Base-by-base conservation (phyloP, 257 asterid genomes). In the Solanum tarapatanum region DNA sequence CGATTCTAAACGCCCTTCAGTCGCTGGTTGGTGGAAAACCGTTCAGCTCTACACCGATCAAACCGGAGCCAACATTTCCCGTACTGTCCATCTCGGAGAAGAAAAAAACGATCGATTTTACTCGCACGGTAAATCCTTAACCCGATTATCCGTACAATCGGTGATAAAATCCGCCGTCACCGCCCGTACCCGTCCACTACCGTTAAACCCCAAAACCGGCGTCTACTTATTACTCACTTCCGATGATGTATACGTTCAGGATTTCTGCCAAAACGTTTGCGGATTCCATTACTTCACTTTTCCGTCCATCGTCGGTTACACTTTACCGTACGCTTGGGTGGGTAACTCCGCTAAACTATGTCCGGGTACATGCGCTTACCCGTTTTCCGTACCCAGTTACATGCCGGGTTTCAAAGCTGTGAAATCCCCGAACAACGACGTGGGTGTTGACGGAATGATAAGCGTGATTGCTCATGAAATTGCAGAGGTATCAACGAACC, bases 261-360 rank as follows among this genome's bases (percentile, higher is more conserved):
- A 95, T 68, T 96, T 96, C 89, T 96, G 99, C 92, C 89, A 91
- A 89, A 91, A 91, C 19, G 91, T 93, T 0, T 96, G 99, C 23
- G 99, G 99, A 0, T 96, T 95, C 60, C 99, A 96, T 33, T 93
- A 95, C 90, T 96, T 96, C 90, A 95, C 98, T 2, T 96, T 93
- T 88, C 98, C 99, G 2, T 96, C 99, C 2, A 94, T 96, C 11
- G 98, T 96, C 4, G 99, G 99, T 13, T 93, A 96, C 90, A 95
- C 99, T 84, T 94, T 96, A 6, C 98, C 99, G 82, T 96, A 93
- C 93, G 98, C 99, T 23, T 96, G 99, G 99, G 92, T 95, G 39
- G 99, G 99, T 2, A 96, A 96, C 91, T 96, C 99, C 0, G 98
- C 91, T 0, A 93, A 93, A 83, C 82, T 92, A 11, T 96, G 98